phyloP scores from a whole-genome alignment of 306 rosid species.

The Sicyos baderoa region DNA sequence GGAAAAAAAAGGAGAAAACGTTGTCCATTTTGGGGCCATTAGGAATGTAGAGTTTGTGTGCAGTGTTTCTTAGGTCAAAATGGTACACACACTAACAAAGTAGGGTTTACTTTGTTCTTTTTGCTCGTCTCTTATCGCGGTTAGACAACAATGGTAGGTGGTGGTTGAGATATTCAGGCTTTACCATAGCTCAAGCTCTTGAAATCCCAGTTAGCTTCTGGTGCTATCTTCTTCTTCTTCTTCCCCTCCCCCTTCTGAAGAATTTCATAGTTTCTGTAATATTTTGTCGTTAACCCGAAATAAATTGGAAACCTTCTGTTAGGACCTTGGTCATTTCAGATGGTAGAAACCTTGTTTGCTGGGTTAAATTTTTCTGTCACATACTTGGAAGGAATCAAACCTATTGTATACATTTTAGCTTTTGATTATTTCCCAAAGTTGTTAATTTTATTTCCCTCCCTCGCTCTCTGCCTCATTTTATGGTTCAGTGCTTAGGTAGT shows the following conservation, averaged over 20 bases:
- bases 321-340: not conserved
- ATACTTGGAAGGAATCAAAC: too few relatives aligned
- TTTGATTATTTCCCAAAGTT: not conserved
- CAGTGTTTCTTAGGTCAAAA: slow-evolving; percentile 38
- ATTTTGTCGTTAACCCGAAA: slow-evolving; percentile 35
- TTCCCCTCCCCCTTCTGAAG: slow-evolving; percentile 17
- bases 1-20: slow-evolving; percentile 27
- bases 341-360: not conserved
- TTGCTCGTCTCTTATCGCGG: slow-evolving; percentile 28
- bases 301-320: slow-evolving; percentile 34
- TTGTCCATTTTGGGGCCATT: slow-evolving; percentile 34
- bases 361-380: slow-evolving; percentile 2
- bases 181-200: slow-evolving; percentile 34
- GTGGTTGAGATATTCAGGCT: slow-evolving; percentile 34
- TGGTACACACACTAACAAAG: slow-evolving; percentile 40
- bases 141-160: slow-evolving; percentile 29
- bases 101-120: slow-evolving; percentile 41
- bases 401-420: slow-evolving; percentile 1
- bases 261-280: slow-evolving; percentile 27
- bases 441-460: too few relatives aligned
- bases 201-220: slow-evolving; percentile 33
- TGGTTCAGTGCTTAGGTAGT: too few relatives aligned
- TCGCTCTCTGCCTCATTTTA: not conserved
- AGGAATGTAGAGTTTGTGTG: slow-evolving; percentile 42
- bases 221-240: slow-evolving; percentile 24